A percentile compares a stretch with the other conserved stretches of the same genome.
phyloP scores from a whole-genome alignment of 163 green algal genomes.

The Picocystis sp. region DNA sequence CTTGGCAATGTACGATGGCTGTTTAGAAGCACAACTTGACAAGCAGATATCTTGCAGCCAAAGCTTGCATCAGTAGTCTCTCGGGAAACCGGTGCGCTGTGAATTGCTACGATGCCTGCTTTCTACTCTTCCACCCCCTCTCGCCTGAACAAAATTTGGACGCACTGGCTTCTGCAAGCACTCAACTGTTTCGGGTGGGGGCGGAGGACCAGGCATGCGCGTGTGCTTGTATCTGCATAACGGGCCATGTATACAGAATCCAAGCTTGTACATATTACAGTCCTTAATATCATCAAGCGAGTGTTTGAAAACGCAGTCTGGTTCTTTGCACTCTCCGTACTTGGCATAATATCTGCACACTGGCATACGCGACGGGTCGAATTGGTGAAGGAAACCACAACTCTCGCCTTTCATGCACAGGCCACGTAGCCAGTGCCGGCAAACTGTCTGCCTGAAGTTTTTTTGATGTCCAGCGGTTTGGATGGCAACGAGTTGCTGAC shows the following conservation, averaged over 20 bases:
- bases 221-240: conserved; percentile 86
- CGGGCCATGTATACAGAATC: conserved; percentile 92
- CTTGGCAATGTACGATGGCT: too few species aligned
- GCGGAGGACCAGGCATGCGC: conserved; percentile 32
- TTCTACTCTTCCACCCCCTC: too few species aligned
- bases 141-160: too few species aligned
- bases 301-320: conserved; percentile 95
- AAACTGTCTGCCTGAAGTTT: conserved; percentile 66
- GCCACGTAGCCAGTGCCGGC: conserved; percentile 86
- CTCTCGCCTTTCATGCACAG: conserved; percentile 94
- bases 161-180: too few species aligned
- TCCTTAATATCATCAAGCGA: conserved; percentile 89
- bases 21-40: too few species aligned
- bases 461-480: conserved; percentile 7
- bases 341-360: conserved; percentile 55
- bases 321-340: conserved; percentile 44
- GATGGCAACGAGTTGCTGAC: not conserved
- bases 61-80: too few species aligned
- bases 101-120: too few species aligned
- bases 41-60: too few species aligned
- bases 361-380: conserved; percentile 62
- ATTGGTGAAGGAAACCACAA: conserved; percentile 93
- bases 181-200: not conserved
- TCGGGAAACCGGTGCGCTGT: too few species aligned
- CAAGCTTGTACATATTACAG: conserved; percentile 97